A percentile compares a stretch with the other conserved stretches of the same genome.
Evolutionary conservation across 1,139 yeast species (phyloP).

Genomic region (Saccharomyces hybrid): DNA sequence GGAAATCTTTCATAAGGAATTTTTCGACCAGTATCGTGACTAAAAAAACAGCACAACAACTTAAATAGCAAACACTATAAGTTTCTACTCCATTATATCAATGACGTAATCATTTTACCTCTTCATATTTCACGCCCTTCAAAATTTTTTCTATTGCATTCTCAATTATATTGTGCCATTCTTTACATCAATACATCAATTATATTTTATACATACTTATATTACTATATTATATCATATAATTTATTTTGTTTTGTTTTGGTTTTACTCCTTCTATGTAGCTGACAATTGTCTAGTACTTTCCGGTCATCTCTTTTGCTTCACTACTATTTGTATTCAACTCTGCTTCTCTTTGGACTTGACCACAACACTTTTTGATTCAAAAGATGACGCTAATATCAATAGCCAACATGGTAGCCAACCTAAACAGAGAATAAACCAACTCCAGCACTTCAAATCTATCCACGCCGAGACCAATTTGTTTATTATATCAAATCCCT

Average conservation of each 20-base stretch:
- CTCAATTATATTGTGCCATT: background rate
- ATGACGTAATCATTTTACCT: background rate
- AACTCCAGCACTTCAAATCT: constrained; percentile 77
- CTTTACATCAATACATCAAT: background rate
- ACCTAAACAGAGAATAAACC: constrained; percentile 64
- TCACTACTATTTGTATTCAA: background rate
- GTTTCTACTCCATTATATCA: background rate
- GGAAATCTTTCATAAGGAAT: constrained; percentile 65
- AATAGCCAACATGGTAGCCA: constrained; percentile 82
- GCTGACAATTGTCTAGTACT: background rate
- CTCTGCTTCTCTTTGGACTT: background rate
- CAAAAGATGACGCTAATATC: constrained; percentile 35
- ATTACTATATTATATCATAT: background rate
- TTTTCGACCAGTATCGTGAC: constrained; percentile 49
- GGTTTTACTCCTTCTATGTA: background rate
- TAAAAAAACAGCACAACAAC: constrained; percentile 1
- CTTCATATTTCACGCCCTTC: background rate
- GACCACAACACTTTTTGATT: constrained; percentile 1
- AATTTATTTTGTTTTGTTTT: background rate
- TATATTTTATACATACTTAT: background rate
- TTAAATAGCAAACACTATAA: background rate
- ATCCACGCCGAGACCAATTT: constrained; percentile 49
- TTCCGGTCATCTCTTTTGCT: background rate
- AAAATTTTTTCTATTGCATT: background rate
- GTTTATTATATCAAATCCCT: constrained; percentile 38